Base-by-base conservation (phyloP, 2,329 filamentous ascomycete species). In the Pochonia chlamydosporia region DNA sequence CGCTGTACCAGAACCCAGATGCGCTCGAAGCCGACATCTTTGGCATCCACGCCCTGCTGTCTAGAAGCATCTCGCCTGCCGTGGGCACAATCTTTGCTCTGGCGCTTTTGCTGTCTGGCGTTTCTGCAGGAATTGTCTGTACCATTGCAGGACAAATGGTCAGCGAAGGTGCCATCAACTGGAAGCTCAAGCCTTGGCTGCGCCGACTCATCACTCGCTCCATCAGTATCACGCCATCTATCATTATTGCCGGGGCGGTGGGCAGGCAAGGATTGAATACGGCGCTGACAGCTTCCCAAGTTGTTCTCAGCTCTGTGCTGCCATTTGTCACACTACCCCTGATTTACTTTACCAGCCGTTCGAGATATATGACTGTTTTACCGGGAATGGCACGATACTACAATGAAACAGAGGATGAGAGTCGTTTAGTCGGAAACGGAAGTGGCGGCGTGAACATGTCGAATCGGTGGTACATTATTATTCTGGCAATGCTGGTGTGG, bases 61-160 rank as follows among this genome's bases (percentile, higher is more conserved):
- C 82, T 0, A 58, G 65, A 0, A 84, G 80, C 46, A 81, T 96
- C 44, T 82, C 85, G 1, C 82, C 84, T 0, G 85, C 79, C 0
- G 90, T 89, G 1, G 90, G 88, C 2, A 87, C 86, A 3, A 73
- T 95, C n/a, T 95, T 95, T 53, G 88, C 88, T 0, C 72, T 95
- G 3, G 88, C 89, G 0, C 71, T 95, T 1, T 76, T 95, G 0
- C 78, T 95, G 1, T 91, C 85, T 0, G 89, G 89, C 8, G 78
- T 89, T 11, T 88, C 84, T 0, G 89, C 89, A 0, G 89, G 89
- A 5, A 88, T 95, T 30, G 85, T 95, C 3, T 95, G 89, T 68
- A 95, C 90, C 1, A 93, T 95, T 55, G 80, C 89, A 0, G 89
- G 89, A 0, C 89, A 95, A 63, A 93, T 95, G 83, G 85, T 95